Evolutionary conservation across 2,329 filamentous ascomycete genomes (phyloP), one percentile per base, ranked within the genome.

Genomic region (Westerdykella sp.): DNA sequence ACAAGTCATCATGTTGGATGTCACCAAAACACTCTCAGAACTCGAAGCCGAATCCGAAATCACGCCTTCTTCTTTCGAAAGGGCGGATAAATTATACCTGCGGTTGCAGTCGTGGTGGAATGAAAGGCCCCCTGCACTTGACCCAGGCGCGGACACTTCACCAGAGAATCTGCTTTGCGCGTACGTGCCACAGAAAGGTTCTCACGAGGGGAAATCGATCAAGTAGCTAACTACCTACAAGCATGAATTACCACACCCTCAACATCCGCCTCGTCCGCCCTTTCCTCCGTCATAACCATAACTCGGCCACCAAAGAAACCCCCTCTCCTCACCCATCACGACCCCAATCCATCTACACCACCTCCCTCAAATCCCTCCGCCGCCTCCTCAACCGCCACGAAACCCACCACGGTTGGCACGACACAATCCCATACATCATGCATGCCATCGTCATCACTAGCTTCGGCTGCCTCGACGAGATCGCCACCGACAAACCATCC

Each of bases 391-490:
- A 38, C 5, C 45, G 62, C 6, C 56, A 64, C 13, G 57, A 64
- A 21, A 41, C 37, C 16, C 50, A 45, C 2, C 49, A 59, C 35
- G 59, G 60, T 13, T 62, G 60, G 60, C 39, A 43, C 1, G 46
- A 47, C 25, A 44, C 54, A 11, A 59, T 63, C 12, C 47, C 54
- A 1, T 48, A 56, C 10, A 48, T 64, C 10, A 42, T 63, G 1
- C 53, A 63, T n/a, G 45, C 57, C 5, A 49, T 64, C 23, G 52
- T 52, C 5, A 49, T 59, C 2, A 49, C 54, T 2, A 54, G 54
- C 36, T 60, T 57, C 16, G 54, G 55, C 5, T 57, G 48, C 34
- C 47, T 63, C 5, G 59, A 62, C 14, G 60, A 62, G 30, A 47
- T 63, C 5, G 44, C 46, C 5, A 34, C 46, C 32, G 41, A 49